A percentile compares a stretch with the other conserved stretches of the same genome.
Evolutionary conservation across 2,329 filamentous ascomycete species (phyloP).

Genomic region (Ascochyta rabiei): DNA sequence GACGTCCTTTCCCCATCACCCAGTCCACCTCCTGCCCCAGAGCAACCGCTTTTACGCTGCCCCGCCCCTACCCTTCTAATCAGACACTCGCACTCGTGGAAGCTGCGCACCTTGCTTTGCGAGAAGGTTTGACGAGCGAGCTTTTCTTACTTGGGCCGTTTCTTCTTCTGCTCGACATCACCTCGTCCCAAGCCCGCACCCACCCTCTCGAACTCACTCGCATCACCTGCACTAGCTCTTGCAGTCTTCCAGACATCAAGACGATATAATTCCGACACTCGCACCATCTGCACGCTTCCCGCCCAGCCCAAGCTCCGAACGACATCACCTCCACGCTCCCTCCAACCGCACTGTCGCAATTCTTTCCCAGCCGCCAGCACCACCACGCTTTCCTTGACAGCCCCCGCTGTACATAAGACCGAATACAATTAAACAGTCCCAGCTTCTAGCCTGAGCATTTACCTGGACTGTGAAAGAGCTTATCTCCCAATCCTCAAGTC

Average conservation of each 20-base stretch:
- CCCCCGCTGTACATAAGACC: constrained; percentile 71
- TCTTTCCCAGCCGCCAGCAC: constrained; percentile 59
- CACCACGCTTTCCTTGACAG: constrained; percentile 92
- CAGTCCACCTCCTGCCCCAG: constrained; percentile 27
- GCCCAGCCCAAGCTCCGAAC: constrained; percentile 41
- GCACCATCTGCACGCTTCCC: constrained; percentile 43
- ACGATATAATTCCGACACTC: constrained; percentile 35
- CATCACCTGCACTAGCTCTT: constrained; percentile 42
- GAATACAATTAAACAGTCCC: constrained; percentile 49
- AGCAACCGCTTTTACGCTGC: constrained; percentile 15
- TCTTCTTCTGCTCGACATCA: constrained; percentile 39
- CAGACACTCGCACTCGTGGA: constrained; percentile 24
- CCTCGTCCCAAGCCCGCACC: constrained; percentile 31
- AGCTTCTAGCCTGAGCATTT: constrained; percentile 36
- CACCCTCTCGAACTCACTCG: constrained; percentile 37
- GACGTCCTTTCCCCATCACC: constrained; percentile 26
- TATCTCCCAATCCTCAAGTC: constrained; percentile 25
- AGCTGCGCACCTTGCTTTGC: constrained; percentile 31
- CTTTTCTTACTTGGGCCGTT: constrained; percentile 48
- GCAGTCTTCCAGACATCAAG: constrained; percentile 36
- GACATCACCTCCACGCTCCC: constrained; percentile 42
- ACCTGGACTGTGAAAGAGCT: constrained; percentile 41
- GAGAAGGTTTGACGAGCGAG: constrained; percentile 49
- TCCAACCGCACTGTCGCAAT: constrained; percentile 38
- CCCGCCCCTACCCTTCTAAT: constrained; percentile 22